Base-by-base conservation (phyloP, 139 green algal species). In the Chlorella sp. region DNA sequence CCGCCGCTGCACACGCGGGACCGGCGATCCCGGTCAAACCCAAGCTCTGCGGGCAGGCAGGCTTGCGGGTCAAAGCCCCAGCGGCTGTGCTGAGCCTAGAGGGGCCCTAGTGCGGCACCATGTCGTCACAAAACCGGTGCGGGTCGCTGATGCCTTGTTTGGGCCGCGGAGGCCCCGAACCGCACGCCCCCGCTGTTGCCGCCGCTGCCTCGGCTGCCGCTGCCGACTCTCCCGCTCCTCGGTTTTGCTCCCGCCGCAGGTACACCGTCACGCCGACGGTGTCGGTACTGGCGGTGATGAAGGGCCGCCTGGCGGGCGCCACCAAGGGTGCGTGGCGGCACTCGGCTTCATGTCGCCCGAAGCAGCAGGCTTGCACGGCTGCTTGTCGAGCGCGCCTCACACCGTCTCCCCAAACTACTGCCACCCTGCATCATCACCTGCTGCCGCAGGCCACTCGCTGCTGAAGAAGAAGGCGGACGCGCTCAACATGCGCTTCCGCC, bases 401-500 rank as follows among this genome's bases (percentile, higher is more conserved):
- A n/a, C n/a, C n/a, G n/a, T n/a, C n/a, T n/a, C n/a, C n/a, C n/a
- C n/a, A n/a, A n/a, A n/a, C n/a, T n/a, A n/a, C n/a, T n/a, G n/a
- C n/a, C n/a, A n/a, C n/a, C n/a, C n/a, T n/a, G n/a, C n/a, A n/a
- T n/a, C n/a, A n/a, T n/a, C n/a, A n/a, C n/a, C 13, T 28, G n/a
- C 34, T 73, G 65, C n/a, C 19, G n/a, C 77, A 83, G 77, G 97
- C 3, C 96, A 99, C 82, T 93, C 95, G 56, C 92, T 99, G 73
- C 91, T 99, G 36, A 99, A 99, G 91, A 99, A 99, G 92, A 99
- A 99, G 84, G 97, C 96, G 7, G 97, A 99, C 87, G 97, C 97
- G 14, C 90, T 99, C 70, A 98, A 95, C 26, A 93, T 99, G 89
- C 92, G 95, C 9, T 91, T 96, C 77, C 88, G 94, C 20, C 88